Percentiles rank a stretch among this genome's conserved stretches.
Evolutionary conservation across 768 basidiomycete species (phyloP).

Genomic region (Auricularia sp.): DNA sequence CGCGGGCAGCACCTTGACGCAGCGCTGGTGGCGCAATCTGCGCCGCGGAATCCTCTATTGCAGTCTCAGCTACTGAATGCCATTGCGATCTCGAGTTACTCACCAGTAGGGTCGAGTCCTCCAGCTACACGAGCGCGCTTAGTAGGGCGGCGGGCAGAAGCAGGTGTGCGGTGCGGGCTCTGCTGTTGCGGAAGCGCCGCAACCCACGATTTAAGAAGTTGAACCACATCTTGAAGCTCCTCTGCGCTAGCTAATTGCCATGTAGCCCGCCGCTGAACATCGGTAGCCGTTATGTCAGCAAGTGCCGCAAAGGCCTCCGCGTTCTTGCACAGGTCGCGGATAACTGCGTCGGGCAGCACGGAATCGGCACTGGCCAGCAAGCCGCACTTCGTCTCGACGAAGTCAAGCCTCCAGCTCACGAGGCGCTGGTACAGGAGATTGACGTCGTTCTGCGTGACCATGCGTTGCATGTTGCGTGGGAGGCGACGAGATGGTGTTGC

Average conservation of each 20-base stretch:
- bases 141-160: too few species aligned
- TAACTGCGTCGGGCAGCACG: not conserved
- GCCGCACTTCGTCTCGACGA: not conserved
- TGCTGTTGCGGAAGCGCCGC: not conserved
- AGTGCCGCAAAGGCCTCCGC: not conserved
- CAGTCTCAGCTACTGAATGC: too few species aligned
- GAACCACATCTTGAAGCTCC: not conserved
- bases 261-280: not conserved
- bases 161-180: too few species aligned
- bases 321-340: not conserved
- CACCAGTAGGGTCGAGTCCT: too few species aligned
- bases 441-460: not conserved
- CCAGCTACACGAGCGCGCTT: too few species aligned
- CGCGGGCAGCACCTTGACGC: too few species aligned
- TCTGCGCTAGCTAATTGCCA: not conserved
- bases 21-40: too few species aligned
- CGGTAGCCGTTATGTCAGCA: not conserved
- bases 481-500: not conserved
- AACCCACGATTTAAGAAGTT: not conserved
- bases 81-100: too few species aligned
- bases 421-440: not conserved
- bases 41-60: too few species aligned
- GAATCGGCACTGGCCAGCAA: not conserved
- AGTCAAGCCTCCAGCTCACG: not conserved
- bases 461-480: not conserved